These are phyloP conservation scores for Backusella sp. DNA, from an alignment of 192 early-diverging fungal genomes.

Conservation along the genomic window DNA sequence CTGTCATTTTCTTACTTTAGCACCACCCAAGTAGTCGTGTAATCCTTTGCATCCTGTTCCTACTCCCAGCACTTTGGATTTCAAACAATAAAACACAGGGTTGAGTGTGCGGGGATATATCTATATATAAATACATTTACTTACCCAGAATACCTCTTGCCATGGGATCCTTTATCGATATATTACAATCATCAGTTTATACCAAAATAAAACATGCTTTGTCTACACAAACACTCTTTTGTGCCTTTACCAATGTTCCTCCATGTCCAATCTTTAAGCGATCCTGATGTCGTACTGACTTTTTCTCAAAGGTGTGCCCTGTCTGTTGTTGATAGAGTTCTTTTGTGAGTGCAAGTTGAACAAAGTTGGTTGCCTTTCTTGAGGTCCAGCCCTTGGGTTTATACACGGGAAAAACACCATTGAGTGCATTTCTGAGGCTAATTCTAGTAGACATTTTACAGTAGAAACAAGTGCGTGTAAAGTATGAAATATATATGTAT, in stretches of 20 bases:
- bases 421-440: constrained; percentile 24
- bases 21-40: constrained; percentile 40
- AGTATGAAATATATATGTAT: neutral
- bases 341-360: constrained; percentile 33
- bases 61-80: constrained; percentile 45
- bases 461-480: neutral
- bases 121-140: neutral
- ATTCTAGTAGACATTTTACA: neutral
- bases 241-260: constrained; percentile 40
- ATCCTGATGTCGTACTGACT: constrained; percentile 15
- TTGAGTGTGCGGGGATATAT: neutral
- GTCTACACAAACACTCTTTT: neutral
- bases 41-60: constrained; percentile 55
- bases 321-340: constrained; percentile 12
- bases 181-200: neutral
- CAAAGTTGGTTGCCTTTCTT: constrained; percentile 35
- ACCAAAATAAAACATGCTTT: neutral
- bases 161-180: constrained; percentile 43
- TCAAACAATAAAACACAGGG: neutral
- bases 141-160: constrained; percentile 54
- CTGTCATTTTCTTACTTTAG: constrained; percentile 32
- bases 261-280: constrained; percentile 57
- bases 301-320: constrained; percentile 11
- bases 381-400: constrained; percentile 49
- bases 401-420: constrained; percentile 47